phyloP scores from a whole-genome alignment of 2,329 filamentous ascomycete species.

The Calonectria pauciramosa region DNA sequence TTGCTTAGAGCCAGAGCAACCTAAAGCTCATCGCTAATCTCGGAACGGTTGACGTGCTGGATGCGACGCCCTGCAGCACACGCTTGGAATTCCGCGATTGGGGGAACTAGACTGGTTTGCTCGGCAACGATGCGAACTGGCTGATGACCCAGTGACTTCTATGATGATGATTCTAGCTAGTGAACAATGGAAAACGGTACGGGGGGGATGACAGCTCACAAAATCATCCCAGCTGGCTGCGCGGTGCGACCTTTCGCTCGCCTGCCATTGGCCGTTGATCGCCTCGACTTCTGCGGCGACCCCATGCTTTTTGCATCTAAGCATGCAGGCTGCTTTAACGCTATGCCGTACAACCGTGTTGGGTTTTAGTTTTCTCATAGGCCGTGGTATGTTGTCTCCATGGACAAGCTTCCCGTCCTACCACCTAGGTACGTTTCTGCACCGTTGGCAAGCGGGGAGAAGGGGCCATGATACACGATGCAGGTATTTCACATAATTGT shows the following conservation, averaged over 20 bases:
- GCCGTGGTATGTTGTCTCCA: not conserved
- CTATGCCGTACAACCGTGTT: not conserved
- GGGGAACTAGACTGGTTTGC: not conserved
- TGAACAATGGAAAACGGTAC: conserved; percentile 5
- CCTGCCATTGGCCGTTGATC: not conserved
- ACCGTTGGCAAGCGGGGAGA: not conserved
- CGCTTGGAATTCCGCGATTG: conserved; percentile 8
- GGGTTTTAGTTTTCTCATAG: not conserved
- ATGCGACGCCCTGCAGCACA: conserved; percentile 17
- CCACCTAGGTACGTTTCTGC: not conserved
- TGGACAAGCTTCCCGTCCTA: not conserved
- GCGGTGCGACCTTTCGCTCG: not conserved
- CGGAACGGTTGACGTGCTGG: conserved; percentile 14
- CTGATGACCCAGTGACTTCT: not conserved
- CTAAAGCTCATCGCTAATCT: conserved; percentile 26
- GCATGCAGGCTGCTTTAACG: conserved; percentile 5
- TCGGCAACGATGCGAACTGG: conserved; percentile 1
- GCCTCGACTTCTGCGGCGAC: conserved; percentile 1
- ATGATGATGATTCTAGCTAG: not conserved
- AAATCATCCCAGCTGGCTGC: conserved; percentile 6
- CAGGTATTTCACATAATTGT: not conserved
- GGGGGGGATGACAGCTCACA: conserved; percentile 20
- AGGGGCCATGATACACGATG: not conserved
- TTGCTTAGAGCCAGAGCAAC: not conserved
- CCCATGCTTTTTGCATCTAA: conserved; percentile 13